phyloP scores from a whole-genome alignment of 2,329 filamentous ascomycete genomes.

The Fusarium sp. region DNA sequence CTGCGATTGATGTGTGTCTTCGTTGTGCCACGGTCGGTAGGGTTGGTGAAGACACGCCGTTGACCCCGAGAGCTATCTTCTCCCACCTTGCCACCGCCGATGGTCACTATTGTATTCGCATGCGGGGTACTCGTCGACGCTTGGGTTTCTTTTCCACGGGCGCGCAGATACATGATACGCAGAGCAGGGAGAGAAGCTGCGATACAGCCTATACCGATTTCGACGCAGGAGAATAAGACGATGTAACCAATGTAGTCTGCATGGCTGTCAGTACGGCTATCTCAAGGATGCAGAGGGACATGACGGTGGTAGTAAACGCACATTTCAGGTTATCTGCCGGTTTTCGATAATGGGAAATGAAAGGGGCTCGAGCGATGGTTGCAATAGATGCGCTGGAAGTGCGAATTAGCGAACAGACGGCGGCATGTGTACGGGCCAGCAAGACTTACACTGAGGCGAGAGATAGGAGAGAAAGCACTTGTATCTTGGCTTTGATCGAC shows the following conservation, averaged over 20 bases:
- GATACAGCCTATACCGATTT: constrained; percentile 3
- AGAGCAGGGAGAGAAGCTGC: neutral
- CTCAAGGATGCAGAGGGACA: neutral
- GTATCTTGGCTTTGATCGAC: constrained; percentile 6
- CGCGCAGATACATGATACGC: neutral
- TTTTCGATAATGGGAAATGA: constrained; percentile 8
- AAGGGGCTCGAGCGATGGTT: constrained; percentile 7
- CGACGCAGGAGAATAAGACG: constrained; percentile 12
- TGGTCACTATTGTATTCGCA: neutral
- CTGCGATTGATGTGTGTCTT: neutral
- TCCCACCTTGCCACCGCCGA: constrained; percentile 1
- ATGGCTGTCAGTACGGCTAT: neutral
- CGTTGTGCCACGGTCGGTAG: neutral
- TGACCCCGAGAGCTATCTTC: neutral
- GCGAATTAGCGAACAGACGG: neutral
- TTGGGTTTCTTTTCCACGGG: neutral
- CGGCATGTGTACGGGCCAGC: accelerated
- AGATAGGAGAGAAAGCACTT: constrained; percentile 11
- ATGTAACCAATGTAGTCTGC: constrained; percentile 16
- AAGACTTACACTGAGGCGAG: constrained; percentile 11
- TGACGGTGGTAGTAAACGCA: neutral
- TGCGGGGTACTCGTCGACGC: neutral
- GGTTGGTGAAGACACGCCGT: neutral
- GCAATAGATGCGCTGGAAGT: constrained; percentile 13
- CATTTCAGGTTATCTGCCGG: constrained; percentile 16